Percentiles rank a stretch among this genome's conserved stretches.
Conservation (phyloP, 164 flowering plant species). For the Aristolochia fimbriata region DNA sequence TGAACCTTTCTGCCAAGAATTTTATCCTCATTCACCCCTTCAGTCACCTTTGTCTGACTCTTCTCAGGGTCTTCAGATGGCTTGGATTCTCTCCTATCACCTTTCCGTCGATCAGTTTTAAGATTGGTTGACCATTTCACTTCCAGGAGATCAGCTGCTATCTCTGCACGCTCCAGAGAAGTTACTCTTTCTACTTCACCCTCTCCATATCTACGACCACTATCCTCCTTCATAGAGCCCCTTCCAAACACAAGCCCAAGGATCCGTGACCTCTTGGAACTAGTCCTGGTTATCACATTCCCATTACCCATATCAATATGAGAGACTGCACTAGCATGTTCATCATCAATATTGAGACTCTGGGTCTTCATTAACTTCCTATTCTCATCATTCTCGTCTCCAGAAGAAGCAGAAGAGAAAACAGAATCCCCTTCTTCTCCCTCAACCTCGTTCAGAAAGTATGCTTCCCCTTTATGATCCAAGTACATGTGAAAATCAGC, state of each 20-base stretch:
- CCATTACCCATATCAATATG: slow-evolving; percentile 25
- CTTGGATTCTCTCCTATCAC: slow-evolving; percentile 9
- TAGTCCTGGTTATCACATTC: slow-evolving; percentile 30
- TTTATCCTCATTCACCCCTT: neutral
- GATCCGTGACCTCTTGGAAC: slow-evolving; percentile 34
- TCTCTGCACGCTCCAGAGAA: slow-evolving; percentile 77
- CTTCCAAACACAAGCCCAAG: slow-evolving; percentile 66
- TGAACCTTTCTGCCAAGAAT: too few relatives aligned
- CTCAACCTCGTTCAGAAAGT: slow-evolving; percentile 64
- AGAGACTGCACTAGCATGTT: slow-evolving; percentile 6
- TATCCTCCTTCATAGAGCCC: slow-evolving; percentile 30
- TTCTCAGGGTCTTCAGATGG: slow-evolving; percentile 11
- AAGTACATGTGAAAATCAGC: slow-evolving; percentile 74
- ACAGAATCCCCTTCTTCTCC: slow-evolving; percentile 35
- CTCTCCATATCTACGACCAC: slow-evolving; percentile 16
- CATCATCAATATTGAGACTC: slow-evolving; percentile 34
- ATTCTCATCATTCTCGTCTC: slow-evolving; percentile 35
- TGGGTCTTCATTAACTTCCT: slow-evolving; percentile 24
- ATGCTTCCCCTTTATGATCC: slow-evolving; percentile 87
- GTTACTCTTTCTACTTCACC: slow-evolving; percentile 23
- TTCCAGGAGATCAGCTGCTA: slow-evolving; percentile 85
- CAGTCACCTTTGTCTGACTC: neutral
- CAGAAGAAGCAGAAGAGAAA: slow-evolving; percentile 37
- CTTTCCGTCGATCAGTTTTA: slow-evolving; percentile 18
- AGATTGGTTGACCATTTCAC: slow-evolving; percentile 83